Base-by-base conservation (phyloP, 805 yeast genomes). In the Scheffersomyces spartinae region DNA sequence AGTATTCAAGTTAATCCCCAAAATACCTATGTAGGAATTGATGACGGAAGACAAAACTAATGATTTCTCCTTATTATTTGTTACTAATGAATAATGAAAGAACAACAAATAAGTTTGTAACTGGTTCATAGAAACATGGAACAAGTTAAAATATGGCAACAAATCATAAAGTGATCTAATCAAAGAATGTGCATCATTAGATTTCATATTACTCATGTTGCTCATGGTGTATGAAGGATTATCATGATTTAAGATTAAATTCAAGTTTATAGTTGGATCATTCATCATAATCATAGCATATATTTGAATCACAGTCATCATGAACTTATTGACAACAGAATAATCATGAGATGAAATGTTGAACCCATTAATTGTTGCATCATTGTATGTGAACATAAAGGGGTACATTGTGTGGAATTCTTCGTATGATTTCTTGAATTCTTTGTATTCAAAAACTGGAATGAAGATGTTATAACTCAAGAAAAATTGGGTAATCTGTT, bases 371-470 rank as follows among this genome's bases (percentile, higher is more conserved):
- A 60, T 56, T 10, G 64, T 55, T 13, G 64, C 55, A 34, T 60
- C 65, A 27, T 59, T 64, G 31, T 61, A 61, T 1, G 65, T 61
- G 38, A 60, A 60, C 42, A 60, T 60, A 28, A 60, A 60, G 6
- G 67, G 67, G 28, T 59, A 60, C 65, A 59, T 57, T 6, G 64
- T 59, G 31, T 61, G 67, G 32, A 61, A 57, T 6, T 57, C 62
- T 23, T 59, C 63, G 24, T 61, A 61, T 11, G 49, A 42, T 26
- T 47, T 49, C 62, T 58, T 61, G 30, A 61, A 61, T 25, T 43
- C 39, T 9, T 47, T 47, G 28, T 54, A 56, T 31, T 59, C 65
- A 32, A 61, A 58, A 5, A 61, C 58, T 2, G 67, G 67, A 11
- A 60, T 49, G 34, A 61, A 52, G 2, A 51, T 44, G 38, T 61